A percentile compares a stretch with the other conserved stretches of the same genome.
These are phyloP conservation scores for Aspergillus baeticus DNA, from an alignment of 495 filamentous ascomycete species.

Conservation along the genomic window DNA sequence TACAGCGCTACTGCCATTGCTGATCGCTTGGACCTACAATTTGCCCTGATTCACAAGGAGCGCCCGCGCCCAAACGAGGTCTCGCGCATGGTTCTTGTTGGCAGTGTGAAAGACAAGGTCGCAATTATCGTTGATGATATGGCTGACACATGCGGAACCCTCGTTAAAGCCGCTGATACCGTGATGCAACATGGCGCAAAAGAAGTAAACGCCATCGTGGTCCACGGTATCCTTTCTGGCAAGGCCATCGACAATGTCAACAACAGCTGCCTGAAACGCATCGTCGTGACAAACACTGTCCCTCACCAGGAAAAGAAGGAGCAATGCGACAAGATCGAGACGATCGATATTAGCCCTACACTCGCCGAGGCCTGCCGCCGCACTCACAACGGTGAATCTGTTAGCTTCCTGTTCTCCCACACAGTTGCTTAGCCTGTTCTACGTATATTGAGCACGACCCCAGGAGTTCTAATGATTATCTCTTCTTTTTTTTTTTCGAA, in stretches of 20 bases:
- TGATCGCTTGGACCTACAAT: slow-evolving; percentile 88
- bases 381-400: slow-evolving; percentile 94
- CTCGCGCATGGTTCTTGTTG: slow-evolving; percentile 85
- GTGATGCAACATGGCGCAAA: slow-evolving; percentile 86
- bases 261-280: slow-evolving; percentile 66
- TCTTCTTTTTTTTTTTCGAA: not conserved
- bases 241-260: slow-evolving; percentile 91
- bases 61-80: slow-evolving; percentile 94
- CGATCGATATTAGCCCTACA: slow-evolving; percentile 92
- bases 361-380: slow-evolving; percentile 68
- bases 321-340: slow-evolving; percentile 73
- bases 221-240: slow-evolving; percentile 91
- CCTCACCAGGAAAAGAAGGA: slow-evolving; percentile 77
- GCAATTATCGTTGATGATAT: slow-evolving; percentile 80
- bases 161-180: slow-evolving; percentile 88
- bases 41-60: slow-evolving; percentile 99
- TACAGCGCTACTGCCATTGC: slow-evolving; percentile 87
- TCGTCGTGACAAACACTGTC: slow-evolving; percentile 98
- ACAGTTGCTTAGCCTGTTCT: slow-evolving; percentile 47
- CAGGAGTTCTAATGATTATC: not conserved
- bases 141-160: slow-evolving; percentile 93
- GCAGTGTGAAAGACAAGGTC: slow-evolving; percentile 59
- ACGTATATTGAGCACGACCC: not conserved
- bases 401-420: slow-evolving; percentile 93
- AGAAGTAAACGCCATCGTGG: slow-evolving; percentile 91